These are phyloP conservation scores for Hamamelis virginiana DNA, from an alignment of 164 flowering plant species.

Conservation along the genomic window DNA sequence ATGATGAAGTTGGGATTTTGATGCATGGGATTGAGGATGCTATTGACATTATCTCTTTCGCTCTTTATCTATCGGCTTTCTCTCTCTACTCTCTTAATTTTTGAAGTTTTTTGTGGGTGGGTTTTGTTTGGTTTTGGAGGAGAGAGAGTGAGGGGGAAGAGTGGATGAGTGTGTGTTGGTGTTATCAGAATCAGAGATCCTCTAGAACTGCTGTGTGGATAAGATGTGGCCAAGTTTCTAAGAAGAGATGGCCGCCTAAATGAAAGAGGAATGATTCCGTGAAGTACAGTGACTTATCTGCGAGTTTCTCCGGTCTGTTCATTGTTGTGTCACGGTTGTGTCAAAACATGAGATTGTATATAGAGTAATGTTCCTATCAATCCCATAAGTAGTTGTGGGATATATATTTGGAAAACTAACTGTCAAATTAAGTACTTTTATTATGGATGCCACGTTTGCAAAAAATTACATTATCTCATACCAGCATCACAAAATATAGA, in stretches of 20 bases:
- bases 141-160: conserved; percentile 1
- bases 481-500: no score
- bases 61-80: neutral
- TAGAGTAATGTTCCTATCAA: no score
- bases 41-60: conserved; percentile 47
- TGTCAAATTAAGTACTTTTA: no score
- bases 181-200: conserved; percentile 19
- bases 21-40: conserved; percentile 62
- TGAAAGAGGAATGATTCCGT: no score
- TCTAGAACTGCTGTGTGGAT: conserved; percentile 52
- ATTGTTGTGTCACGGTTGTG: no score
- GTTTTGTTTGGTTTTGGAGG: conserved; percentile 3
- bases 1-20: conserved; percentile 37
- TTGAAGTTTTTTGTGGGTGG: conserved; percentile 5
- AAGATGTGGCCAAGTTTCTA: conserved; percentile 58
- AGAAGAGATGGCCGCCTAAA: no score
- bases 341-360: no score
- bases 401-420: no score
- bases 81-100: neutral
- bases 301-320: neutral
- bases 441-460: no score
- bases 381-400: no score
- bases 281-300: no score
- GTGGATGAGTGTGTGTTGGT: conserved; percentile 14
- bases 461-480: no score